phyloP scores from a whole-genome alignment of 805 yeast species.

The Candida ipomoeae region DNA sequence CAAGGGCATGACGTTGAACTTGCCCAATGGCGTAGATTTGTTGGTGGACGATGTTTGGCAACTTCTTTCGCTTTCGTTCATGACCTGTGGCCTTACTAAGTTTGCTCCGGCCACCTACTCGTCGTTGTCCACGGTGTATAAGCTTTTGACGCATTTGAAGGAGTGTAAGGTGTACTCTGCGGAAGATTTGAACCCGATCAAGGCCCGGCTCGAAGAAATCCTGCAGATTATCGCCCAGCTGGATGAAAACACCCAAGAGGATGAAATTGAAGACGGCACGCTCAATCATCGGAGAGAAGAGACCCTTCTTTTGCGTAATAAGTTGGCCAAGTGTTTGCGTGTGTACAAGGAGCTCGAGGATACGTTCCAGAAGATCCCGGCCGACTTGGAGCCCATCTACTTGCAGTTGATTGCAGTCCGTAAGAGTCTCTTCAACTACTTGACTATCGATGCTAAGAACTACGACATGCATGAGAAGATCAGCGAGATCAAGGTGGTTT shows the following conservation, averaged over 20 bases:
- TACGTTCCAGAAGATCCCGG: conserved; percentile 41
- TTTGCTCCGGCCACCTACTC: conserved; percentile 95
- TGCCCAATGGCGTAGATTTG: conserved; percentile 60
- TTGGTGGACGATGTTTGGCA: conserved; percentile 88
- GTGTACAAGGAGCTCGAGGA: conserved; percentile 56
- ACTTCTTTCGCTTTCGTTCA: conserved; percentile 75
- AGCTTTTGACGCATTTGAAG: conserved; percentile 74
- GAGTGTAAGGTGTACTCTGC: conserved; percentile 80
- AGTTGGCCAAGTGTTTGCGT: conserved; percentile 58
- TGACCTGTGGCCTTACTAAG: conserved; percentile 87
- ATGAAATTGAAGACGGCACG: conserved; percentile 7
- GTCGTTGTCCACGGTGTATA: conserved; percentile 78
- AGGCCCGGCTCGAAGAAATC: conserved; percentile 68
- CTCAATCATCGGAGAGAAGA: conserved; percentile 49
- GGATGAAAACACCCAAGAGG: conserved; percentile 12
- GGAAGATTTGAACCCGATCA: conserved; percentile 77
- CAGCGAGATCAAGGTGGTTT: conserved; percentile 19
- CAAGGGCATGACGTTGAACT: conserved; percentile 31
- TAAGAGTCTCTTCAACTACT: conserved; percentile 44
- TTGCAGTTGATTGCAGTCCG: conserved; percentile 61
- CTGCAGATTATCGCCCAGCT: conserved; percentile 49
- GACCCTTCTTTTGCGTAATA: conserved; percentile 56
- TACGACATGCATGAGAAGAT: conserved; percentile 13
- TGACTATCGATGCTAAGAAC: conserved; percentile 20
- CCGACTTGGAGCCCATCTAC: conserved; percentile 41